These are phyloP conservation scores for Pythium rishiriense DNA, from an alignment of 352 stramenopile genomes.

Conservation along the genomic window DNA sequence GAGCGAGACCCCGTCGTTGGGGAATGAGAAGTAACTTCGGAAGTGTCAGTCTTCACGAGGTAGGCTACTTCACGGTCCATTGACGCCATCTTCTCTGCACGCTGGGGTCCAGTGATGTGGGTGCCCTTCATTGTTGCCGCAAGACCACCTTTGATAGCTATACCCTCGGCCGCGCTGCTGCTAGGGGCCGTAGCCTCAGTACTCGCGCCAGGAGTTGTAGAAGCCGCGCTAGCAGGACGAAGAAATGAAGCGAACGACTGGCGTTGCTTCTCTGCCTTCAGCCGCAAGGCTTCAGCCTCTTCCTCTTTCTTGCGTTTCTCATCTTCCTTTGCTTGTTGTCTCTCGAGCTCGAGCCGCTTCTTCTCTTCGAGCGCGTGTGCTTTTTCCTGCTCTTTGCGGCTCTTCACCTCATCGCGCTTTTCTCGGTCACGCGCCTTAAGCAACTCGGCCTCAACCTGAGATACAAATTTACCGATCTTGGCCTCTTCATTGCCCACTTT, in stretches of 20 bases:
- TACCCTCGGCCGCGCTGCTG: neutral
- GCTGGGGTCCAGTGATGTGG: neutral
- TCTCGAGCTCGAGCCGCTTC: slow-evolving; percentile 54
- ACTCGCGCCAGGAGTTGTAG: neutral
- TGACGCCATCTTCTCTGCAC: slow-evolving; percentile 38
- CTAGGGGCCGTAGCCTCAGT: neutral
- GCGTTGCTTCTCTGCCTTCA: slow-evolving; percentile 51
- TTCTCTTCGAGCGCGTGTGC: slow-evolving; percentile 52
- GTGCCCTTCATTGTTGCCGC: neutral
- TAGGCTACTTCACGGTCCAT: slow-evolving; percentile 53
- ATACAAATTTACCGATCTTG: slow-evolving; percentile 78
- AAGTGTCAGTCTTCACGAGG: slow-evolving; percentile 21
- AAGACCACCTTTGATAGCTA: neutral
- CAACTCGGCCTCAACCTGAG: slow-evolving; percentile 60
- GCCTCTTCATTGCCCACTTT: slow-evolving; percentile 82
- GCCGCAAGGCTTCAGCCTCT: slow-evolving; percentile 46
- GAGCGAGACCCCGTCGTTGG: neutral
- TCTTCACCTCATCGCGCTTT: slow-evolving; percentile 29
- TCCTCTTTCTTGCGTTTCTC: slow-evolving; percentile 64
- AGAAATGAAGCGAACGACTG: slow-evolving; percentile 75
- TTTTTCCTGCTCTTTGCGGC: slow-evolving; percentile 66
- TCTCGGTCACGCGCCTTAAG: slow-evolving; percentile 53
- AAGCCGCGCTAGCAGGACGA: slow-evolving; percentile 20
- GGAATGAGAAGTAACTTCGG: neutral
- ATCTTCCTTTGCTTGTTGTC: slow-evolving; percentile 58